Evolutionary conservation across 2,329 filamentous ascomycete species (phyloP).

Genomic region (Hysterium pulicare): DNA sequence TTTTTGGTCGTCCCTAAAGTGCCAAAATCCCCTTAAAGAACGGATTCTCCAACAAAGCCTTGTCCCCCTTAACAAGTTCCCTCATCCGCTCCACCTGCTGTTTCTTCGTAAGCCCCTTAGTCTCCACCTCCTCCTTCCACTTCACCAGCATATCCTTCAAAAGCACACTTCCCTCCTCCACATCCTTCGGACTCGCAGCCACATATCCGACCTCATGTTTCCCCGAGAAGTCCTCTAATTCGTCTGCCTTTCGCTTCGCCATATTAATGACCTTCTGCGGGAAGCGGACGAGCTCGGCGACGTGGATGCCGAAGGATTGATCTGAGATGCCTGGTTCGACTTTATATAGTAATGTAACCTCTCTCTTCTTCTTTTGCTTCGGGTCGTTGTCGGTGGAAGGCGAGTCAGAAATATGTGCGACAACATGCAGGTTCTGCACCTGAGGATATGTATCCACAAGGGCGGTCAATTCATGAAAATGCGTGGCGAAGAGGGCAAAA

Average conservation of each 20-base stretch:
- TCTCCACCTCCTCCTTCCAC: slow-evolving; percentile 78
- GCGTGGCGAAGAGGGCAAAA: slow-evolving; percentile 92
- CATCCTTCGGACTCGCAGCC: slow-evolving; percentile 67
- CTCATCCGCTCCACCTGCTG: slow-evolving; percentile 77
- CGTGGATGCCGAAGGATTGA: slow-evolving; percentile 97
- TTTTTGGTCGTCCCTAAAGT: slow-evolving; percentile 34
- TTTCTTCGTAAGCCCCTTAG: slow-evolving; percentile 51
- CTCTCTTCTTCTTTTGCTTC: slow-evolving; percentile 47
- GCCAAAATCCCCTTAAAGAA: slow-evolving; percentile 64
- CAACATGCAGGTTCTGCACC: slow-evolving; percentile 91
- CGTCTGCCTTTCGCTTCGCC: slow-evolving; percentile 98
- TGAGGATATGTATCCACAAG: slow-evolving; percentile 82
- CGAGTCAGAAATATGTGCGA: slow-evolving; percentile 74
- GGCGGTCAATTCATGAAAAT: slow-evolving; percentile 96
- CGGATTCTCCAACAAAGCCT: slow-evolving; percentile 58
- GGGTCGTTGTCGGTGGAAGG: slow-evolving; percentile 44
- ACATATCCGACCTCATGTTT: slow-evolving; percentile 60
- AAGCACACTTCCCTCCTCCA: slow-evolving; percentile 81
- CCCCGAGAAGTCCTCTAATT: slow-evolving; percentile 89
- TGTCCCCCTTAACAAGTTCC: slow-evolving; percentile 72
- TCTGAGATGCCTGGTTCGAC: slow-evolving; percentile 94
- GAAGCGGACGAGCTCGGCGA: slow-evolving; percentile 93
- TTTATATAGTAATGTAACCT: slow-evolving; percentile 95
- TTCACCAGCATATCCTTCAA: slow-evolving; percentile 77
- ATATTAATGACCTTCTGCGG: slow-evolving; percentile 96